These are phyloP conservation scores for Dipteronia dyeriana DNA, from an alignment of 345 rosid genomes.

Conservation along the genomic window DNA sequence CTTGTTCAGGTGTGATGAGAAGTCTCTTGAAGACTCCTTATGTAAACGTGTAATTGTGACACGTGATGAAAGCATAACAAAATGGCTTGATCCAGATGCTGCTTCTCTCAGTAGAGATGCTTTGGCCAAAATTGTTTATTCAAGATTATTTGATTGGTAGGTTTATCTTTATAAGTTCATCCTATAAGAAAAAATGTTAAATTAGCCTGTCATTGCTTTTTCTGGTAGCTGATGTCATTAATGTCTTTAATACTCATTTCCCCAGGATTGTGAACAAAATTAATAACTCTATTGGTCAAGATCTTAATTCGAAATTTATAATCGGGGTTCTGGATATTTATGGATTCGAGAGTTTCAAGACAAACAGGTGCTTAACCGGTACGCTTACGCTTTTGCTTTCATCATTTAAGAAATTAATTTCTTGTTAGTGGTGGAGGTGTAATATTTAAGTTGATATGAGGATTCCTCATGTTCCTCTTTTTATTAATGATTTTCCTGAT, in stretches of 20 bases:
- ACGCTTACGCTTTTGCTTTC: conserved; percentile 80
- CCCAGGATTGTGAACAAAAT: conserved; percentile 93
- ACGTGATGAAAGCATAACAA: conserved; percentile 94
- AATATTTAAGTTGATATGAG: conserved; percentile 1
- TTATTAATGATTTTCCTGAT: neutral
- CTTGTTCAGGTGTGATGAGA: conserved; percentile 80
- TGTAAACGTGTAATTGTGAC: conserved; percentile 96
- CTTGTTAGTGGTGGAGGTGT: conserved; percentile 18
- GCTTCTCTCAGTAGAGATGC: conserved; percentile 92
- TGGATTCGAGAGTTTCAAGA: conserved; percentile 99
- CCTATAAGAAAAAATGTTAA: neutral
- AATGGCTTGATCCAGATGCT: conserved; percentile 82
- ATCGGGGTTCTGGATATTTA: conserved; percentile 98
- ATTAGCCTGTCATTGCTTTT: conserved; percentile 10
- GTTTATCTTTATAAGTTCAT: conserved; percentile 23
- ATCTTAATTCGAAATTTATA: conserved; percentile 69
- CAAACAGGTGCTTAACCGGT: conserved; percentile 99
- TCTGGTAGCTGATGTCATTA: conserved; percentile 15
- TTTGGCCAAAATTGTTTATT: conserved; percentile 88
- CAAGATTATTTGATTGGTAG: conserved; percentile 95
- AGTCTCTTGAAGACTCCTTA: conserved; percentile 83
- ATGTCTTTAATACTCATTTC: conserved; percentile 18
- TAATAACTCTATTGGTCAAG: conserved; percentile 89
- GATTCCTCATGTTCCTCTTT: neutral
- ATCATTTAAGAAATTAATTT: conserved; percentile 38